Base-by-base conservation (phyloP, 2,329 filamentous ascomycete genomes). In the Phialemoniopsis sp. region DNA sequence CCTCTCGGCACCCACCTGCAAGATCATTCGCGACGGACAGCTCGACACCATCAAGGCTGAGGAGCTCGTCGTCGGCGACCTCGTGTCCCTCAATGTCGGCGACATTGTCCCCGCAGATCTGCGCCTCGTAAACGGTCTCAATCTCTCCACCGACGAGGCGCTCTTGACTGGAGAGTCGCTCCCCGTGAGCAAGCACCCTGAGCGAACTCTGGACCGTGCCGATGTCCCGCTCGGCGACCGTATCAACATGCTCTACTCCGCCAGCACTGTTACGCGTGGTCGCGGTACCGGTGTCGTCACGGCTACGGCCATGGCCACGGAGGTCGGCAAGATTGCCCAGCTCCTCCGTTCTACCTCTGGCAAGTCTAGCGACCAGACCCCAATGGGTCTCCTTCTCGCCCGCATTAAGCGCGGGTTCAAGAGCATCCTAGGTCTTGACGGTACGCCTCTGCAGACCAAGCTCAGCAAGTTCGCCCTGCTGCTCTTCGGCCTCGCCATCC, bases 101-200 rank as follows among this genome's bases (percentile, higher is more conserved):
- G 82, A 86, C 56, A 79, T 85, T 35, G 72, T 87, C 29, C 82
- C 84, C 5, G 84, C 83, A 28, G 84, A 88, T 59, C 15, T 43
- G 10, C 39, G 40, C 45, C 64, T 82, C 15, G 60, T 82, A 45
- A 73, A 82, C 46, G 77, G 75, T 41, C 78, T 89, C 62, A 90
- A 90, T 58, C 66, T 88, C 43, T 84, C 83, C 36, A 85, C 83
- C 47, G 87, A 94, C 45, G 84, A 88, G 59, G 82, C 84, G 12
- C 72, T 86, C 42, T 73, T 88, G 30, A 89, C 85, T 13, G 85
- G 85, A 46, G 85, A 89, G 64, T 85, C 84, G 29, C 60, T 85
- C 7, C 80, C 84, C 42, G 80, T 85, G 39, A 76, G 70, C 68
- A 83, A 88, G 64, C 68, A 78, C 50, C 65, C 78, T n/a, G 70